Conservation (phyloP, 2,329 filamentous ascomycete species). For the Ascocoryne sarcoides region DNA sequence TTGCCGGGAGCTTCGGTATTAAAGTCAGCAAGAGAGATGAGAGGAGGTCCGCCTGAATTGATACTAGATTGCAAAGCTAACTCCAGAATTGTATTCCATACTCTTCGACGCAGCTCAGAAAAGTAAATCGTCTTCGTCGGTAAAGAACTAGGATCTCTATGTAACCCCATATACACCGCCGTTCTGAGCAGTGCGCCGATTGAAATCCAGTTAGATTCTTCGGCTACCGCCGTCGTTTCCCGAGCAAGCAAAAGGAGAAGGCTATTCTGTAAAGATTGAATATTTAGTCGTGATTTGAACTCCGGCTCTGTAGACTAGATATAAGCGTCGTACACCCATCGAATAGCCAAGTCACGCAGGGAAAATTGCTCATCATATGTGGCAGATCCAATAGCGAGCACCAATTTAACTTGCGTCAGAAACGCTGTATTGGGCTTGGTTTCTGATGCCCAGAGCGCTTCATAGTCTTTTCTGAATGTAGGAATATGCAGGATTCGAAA, state of each 20-base stretch:
- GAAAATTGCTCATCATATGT: conserved; percentile 42
- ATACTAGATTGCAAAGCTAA: conserved; percentile 38
- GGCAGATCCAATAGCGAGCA: conserved; percentile 47
- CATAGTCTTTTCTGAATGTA: conserved; percentile 40
- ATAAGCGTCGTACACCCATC: conserved; percentile 50
- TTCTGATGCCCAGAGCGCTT: conserved; percentile 38
- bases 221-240: conserved; percentile 32
- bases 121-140: conserved; percentile 29
- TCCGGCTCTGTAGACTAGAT: conserved; percentile 45
- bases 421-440: conserved; percentile 34
- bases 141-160: conserved; percentile 38
- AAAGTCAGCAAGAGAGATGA: conserved; percentile 38
- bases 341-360: conserved; percentile 39
- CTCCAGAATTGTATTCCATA: conserved; percentile 47
- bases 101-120: conserved; percentile 39
- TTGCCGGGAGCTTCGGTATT: conserved; percentile 42
- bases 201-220: conserved; percentile 40
- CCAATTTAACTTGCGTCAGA: conserved; percentile 47
- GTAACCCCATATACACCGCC: conserved; percentile 42
- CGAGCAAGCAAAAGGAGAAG: conserved; percentile 37
- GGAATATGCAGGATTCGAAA: conserved; percentile 45
- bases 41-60: conserved; percentile 36
- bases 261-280: conserved; percentile 42
- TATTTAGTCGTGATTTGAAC: conserved; percentile 41
- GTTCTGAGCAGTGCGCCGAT: conserved; percentile 36